Base-by-base conservation (phyloP, 2,329 filamentous ascomycete genomes). In the Cladobotryum protrusum region DNA sequence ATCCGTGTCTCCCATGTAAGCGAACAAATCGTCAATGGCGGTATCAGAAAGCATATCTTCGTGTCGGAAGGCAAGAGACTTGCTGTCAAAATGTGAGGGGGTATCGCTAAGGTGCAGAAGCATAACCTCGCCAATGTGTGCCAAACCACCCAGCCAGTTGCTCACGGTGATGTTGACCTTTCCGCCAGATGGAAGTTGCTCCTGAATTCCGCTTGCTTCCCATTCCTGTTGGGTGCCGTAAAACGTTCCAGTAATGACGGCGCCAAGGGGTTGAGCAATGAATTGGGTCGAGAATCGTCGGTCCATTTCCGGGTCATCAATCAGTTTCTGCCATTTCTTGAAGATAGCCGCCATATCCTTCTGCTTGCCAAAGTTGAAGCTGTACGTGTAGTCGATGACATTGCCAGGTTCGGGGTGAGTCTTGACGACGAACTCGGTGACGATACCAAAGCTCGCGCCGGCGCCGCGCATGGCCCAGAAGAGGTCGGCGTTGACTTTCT, bases 81-180 rank as follows among this genome's bases (percentile, higher is more conserved):
- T 83, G 56, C 75, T 70, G 51, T 78, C 78, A 56, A 86, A 85
- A 0, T 74, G 66, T 0, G 66, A 66, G 2, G 74, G 70, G 1
- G 76, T 50, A 12, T 75, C 72, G 63, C 69, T 70, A 54, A 77
- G 63, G 61, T 69, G 70, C 4, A 81, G 65, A 0, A 65, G 74
- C 12, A 71, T 70, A 35, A 72, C 68, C 53, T 81, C 72, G 12
- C 74, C 77, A 52, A 75, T 70, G 40, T 78, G 70, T 0, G 74
- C 70, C 5, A 86, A 67, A 43, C 82, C 71, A 6, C 72, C 81
- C 17, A 86, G 67, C 82, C 83, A 88, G 66, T 85, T 79, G 37
- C 76, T 73, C 18, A 82, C 56, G n/a, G 76, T 71, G 5, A 80
- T 58, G 9, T 74, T 70, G 4, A 70, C 56, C 11, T 61, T 62